Conservation (phyloP, 208 protist genomes). For the Strigomonas culicis region DNA sequence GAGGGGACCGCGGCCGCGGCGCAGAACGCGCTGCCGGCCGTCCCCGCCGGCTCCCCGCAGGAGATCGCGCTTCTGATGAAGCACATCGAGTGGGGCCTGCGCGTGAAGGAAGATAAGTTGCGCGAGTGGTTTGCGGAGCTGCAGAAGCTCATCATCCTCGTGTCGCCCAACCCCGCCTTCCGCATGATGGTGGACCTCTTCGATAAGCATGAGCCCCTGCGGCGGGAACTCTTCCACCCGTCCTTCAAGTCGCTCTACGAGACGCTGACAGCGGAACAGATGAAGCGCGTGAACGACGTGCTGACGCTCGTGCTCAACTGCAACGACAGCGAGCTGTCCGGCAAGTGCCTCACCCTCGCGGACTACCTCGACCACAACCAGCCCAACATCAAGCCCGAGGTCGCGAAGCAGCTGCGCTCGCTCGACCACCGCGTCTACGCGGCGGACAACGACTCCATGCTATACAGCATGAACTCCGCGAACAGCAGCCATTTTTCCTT, state of each 20-base stretch:
- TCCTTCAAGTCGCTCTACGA: constrained; percentile 91
- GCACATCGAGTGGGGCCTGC: constrained; percentile 76
- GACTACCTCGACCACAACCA: constrained; percentile 90
- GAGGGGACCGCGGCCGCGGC: not conserved
- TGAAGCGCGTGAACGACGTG: constrained; percentile 84
- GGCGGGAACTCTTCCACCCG: constrained; percentile 84
- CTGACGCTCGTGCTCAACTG: constrained; percentile 75
- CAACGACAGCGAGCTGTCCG: constrained; percentile 78
- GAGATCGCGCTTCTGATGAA: constrained; percentile 83
- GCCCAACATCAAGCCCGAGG: constrained; percentile 60
- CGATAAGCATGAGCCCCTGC: constrained; percentile 89
- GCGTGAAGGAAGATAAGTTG: constrained; percentile 71
- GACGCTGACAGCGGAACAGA: constrained; percentile 76
- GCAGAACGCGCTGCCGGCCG: not conserved
- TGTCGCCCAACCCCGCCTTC: constrained; percentile 84
- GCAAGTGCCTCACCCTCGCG: constrained; percentile 79
- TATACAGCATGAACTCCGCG: constrained; percentile 22
- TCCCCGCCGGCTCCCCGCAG: constrained; percentile 5
- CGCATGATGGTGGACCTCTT: constrained; percentile 89
- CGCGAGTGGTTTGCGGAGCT: constrained; percentile 89
- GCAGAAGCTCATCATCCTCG: constrained; percentile 85
- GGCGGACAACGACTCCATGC: constrained; percentile 26
- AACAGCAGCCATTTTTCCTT: constrained; percentile 26
- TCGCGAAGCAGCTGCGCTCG: constrained; percentile 53
- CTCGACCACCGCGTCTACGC: constrained; percentile 27